A percentile compares a stretch with the other conserved stretches of the same genome.
Evolutionary conservation across 352 stramenopile species (phyloP).

Genomic region (Pythium diclinum): DNA sequence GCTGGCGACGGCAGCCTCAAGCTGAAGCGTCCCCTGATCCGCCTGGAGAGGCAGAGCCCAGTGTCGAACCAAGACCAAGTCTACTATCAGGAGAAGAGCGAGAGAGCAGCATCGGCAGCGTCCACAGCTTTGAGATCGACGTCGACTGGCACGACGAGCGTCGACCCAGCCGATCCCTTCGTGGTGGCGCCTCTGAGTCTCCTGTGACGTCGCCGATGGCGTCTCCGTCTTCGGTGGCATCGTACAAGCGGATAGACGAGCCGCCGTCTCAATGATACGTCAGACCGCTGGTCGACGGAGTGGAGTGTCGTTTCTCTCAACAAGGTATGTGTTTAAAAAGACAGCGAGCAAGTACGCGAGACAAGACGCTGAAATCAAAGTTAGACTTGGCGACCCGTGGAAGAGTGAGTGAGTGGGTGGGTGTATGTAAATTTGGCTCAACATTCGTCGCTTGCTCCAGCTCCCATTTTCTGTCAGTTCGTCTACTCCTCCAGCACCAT

Average conservation of each 20-base stretch:
- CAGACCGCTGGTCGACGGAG: no score
- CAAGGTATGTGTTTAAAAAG: no score
- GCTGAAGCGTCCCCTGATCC: background rate
- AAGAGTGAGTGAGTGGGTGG: background rate
- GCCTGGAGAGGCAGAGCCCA: background rate
- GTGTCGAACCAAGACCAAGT: background rate
- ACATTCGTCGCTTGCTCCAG: background rate
- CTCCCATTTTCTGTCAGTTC: background rate
- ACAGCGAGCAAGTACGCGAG: no score
- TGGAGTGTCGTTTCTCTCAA: no score
- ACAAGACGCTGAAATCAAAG: background rate
- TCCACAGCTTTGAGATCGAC: constrained; percentile 6
- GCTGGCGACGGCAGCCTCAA: constrained; percentile 8
- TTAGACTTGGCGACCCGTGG: background rate
- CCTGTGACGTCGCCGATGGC: background rate
- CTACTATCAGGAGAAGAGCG: background rate
- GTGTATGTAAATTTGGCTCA: background rate
- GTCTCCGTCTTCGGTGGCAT: background rate
- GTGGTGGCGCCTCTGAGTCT: background rate
- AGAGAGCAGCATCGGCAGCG: background rate
- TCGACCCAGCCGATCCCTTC: no score
- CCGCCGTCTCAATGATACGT: background rate
- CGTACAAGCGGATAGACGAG: constrained; percentile 1
- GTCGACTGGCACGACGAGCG: background rate
- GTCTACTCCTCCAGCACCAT: background rate